phyloP scores from a whole-genome alignment of 1,284 basidiomycete genomes.

The Apiotrichum sp. region DNA sequence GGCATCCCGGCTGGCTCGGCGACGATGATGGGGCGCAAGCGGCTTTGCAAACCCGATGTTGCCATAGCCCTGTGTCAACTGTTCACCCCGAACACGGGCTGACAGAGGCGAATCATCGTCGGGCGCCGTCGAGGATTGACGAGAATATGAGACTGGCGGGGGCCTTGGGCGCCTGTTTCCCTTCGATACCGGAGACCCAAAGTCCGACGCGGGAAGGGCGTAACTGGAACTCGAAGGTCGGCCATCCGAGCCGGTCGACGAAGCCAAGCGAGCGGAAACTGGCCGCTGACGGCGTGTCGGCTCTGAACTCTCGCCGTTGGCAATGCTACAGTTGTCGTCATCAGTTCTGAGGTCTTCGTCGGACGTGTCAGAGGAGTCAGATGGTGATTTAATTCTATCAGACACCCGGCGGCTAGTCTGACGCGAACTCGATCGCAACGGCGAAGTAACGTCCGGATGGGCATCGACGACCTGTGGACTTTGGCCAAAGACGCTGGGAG shows the following conservation, averaged over 20 bases:
- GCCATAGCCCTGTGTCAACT: slow-evolving; percentile 24
- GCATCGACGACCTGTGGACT: too few relatives aligned
- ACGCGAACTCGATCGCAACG: too few relatives aligned
- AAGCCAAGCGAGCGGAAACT: not conserved
- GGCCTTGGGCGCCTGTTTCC: too few relatives aligned
- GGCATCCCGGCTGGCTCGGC: slow-evolving; percentile 17
- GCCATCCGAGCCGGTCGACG: not conserved
- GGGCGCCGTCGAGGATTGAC: not conserved
- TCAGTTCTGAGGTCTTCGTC: slow-evolving; percentile 17
- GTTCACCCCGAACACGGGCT: slow-evolving; percentile 19
- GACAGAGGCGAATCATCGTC: slow-evolving; percentile 24
- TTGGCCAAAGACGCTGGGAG: too few relatives aligned
- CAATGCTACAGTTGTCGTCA: slow-evolving; percentile 3
- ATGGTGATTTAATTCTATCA: slow-evolving; percentile 38
- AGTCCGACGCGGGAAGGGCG: slow-evolving; percentile 4
- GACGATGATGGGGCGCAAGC: slow-evolving; percentile 18
- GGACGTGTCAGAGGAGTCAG: slow-evolving; percentile 34
- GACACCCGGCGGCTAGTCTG: slow-evolving; percentile 10
- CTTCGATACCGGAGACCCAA: too few relatives aligned
- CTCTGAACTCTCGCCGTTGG: not conserved
- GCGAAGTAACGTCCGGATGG: too few relatives aligned
- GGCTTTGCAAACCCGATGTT: slow-evolving; percentile 28
- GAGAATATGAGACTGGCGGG: too few relatives aligned
- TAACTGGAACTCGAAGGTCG: not conserved
- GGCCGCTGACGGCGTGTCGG: too few relatives aligned